phyloP scores from a whole-genome alignment of 768 basidiomycete species.

The Termitomyces sp. region DNA sequence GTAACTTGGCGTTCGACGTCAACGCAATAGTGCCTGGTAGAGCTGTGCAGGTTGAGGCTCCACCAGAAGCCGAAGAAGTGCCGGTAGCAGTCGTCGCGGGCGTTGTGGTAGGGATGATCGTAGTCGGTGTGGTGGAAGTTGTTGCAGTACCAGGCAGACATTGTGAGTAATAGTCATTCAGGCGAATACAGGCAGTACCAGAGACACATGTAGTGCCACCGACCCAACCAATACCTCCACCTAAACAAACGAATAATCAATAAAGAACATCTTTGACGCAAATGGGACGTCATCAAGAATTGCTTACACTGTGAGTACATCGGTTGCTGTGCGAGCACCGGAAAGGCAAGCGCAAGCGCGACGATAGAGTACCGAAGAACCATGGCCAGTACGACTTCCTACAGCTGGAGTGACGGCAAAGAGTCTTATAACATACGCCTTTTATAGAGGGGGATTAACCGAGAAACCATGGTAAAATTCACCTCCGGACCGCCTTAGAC shows the following conservation, averaged over 20 bases:
- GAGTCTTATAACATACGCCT: neutral
- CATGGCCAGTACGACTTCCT: constrained; percentile 11
- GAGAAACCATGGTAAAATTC: neutral
- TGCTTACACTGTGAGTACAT: constrained; percentile 23
- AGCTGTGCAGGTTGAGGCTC: constrained; percentile 16
- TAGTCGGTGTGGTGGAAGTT: constrained; percentile 5
- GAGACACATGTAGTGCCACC: constrained; percentile 29
- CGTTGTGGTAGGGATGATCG: constrained; percentile 14
- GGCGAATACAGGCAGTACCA: constrained; percentile 22
- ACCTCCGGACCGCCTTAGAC: neutral
- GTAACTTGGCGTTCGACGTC: constrained; percentile 35
- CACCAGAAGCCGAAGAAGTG: constrained; percentile 1
- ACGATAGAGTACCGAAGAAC: constrained; percentile 17
- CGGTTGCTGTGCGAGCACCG: constrained; percentile 22
- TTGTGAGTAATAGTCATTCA: constrained; percentile 30
- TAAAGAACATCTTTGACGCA: neutral
- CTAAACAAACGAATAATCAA: constrained; percentile 9
- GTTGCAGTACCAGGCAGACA: constrained; percentile 24
- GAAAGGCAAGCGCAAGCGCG: constrained; percentile 19
- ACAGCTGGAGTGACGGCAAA: neutral
- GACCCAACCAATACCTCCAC: constrained; percentile 31
- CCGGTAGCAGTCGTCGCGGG: constrained; percentile 7
- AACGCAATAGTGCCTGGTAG: constrained; percentile 25
- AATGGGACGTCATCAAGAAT: neutral
- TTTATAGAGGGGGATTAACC: neutral